Base-by-base conservation (phyloP, 768 basidiomycete species). In the Suillus cothurnatus region DNA sequence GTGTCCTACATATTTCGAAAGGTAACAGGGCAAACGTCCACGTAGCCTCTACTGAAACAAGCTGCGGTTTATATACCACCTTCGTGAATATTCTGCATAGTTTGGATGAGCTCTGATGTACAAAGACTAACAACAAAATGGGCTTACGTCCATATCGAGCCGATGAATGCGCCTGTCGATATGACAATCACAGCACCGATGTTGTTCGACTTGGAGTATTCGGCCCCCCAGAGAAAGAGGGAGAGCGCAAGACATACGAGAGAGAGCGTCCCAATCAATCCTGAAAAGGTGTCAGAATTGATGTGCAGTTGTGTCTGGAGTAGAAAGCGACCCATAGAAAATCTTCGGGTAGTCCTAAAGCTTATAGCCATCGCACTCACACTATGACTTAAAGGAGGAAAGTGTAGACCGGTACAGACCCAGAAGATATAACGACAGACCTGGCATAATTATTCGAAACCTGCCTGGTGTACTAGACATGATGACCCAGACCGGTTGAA, bases 11-110 rank as follows among this genome's bases (percentile, higher is more conserved):
- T 64, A 86, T 75, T 67, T 85, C 80, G 65, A 86, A 87, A 21
- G 85, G 85, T 43, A 85, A 78, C 50, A 86, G 73, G 43, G 79
- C 69, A 49, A 85, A 82, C 26, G 82, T 68, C 59, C 80, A 79
- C 28, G 83, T 74, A 1, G 66, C 75, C 68, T 86, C 85, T 39
- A 80, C 72, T 26, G 80, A 80, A 34, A 86, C 81, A n/a, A 80
- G 73, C 69, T 86, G 85, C 6, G 75, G 71, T n/a, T 72, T 77
- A 53, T 70, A 68, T 34, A 77, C 52, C 45, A 15, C 69, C 68
- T 78, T 76, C 63, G 64, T 73, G 36, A 67, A 41, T 39, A 75
- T 77, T 47, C 75, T 76, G 59, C 12, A 57, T 31, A 49, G 11
- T 55, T 55, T 32, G 12, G 32, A 14, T 31, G 31, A 55, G 26